Evolutionary conservation across 805 yeast genomes (phyloP).

Genomic region (Yamadazyma tumulicola): DNA sequence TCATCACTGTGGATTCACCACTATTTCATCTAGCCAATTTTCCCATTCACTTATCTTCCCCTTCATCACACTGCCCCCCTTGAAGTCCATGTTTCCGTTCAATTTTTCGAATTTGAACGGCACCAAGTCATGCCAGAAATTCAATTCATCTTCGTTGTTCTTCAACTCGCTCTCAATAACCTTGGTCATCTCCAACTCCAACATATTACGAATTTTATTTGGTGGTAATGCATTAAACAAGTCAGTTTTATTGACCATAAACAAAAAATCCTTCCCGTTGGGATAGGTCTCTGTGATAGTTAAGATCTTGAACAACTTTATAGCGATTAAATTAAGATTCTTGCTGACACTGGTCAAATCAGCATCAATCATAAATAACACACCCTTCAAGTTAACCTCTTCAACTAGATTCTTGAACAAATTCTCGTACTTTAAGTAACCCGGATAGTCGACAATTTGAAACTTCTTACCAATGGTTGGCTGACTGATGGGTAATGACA

Average conservation of each 20-base stretch:
- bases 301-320: slow-evolving; percentile 56
- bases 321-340: slow-evolving; percentile 43
- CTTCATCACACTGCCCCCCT: slow-evolving; percentile 69
- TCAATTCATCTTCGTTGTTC: slow-evolving; percentile 38
- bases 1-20: slow-evolving; percentile 43
- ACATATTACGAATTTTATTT: slow-evolving; percentile 50
- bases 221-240: slow-evolving; percentile 78
- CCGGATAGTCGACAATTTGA: slow-evolving; percentile 79
- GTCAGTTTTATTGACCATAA: slow-evolving; percentile 86
- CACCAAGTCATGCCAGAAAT: slow-evolving; percentile 36
- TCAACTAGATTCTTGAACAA: slow-evolving; percentile 49
- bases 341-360: slow-evolving; percentile 46
- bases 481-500: slow-evolving; percentile 34
- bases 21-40: slow-evolving; percentile 75
- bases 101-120: slow-evolving; percentile 62
- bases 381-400: slow-evolving; percentile 52
- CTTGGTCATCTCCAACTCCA: slow-evolving; percentile 63
- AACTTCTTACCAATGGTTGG: slow-evolving; percentile 33
- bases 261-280: slow-evolving; percentile 67
- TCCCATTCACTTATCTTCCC: slow-evolving; percentile 58
- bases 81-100: slow-evolving; percentile 69
- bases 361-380: slow-evolving; percentile 76
- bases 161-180: slow-evolving; percentile 46
- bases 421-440: slow-evolving; percentile 72
- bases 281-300: slow-evolving; percentile 59